Percentiles rank a stretch among this genome's conserved stretches.
Evolutionary conservation across 768 basidiomycete genomes (phyloP).

Genomic region (Rhodotorula taiwanensis): DNA sequence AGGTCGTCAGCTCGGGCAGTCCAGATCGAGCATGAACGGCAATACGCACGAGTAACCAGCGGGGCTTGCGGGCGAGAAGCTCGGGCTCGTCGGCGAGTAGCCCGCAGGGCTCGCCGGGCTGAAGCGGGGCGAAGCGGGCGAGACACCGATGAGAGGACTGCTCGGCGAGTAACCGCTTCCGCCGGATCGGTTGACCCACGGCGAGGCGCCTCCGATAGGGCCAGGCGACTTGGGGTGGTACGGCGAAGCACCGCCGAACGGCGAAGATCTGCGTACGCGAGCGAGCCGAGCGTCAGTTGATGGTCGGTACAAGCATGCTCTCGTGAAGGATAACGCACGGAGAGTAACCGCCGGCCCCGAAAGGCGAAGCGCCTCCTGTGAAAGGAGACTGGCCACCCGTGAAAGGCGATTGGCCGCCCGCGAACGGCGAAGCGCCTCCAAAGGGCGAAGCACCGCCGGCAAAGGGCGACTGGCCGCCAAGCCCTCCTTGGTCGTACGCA

Average conservation of each 20-base stretch:
- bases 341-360: constrained; percentile 33
- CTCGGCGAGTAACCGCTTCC: constrained; percentile 19
- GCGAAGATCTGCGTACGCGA: not conserved
- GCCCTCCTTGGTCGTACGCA: constrained; percentile 48
- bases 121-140: constrained; percentile 20
- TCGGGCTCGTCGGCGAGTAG: constrained; percentile 43
- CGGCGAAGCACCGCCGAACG: constrained; percentile 56
- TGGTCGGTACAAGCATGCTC: no score
- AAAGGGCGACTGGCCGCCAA: constrained; percentile 25
- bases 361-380: constrained; percentile 4
- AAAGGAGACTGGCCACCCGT: constrained; percentile 14
- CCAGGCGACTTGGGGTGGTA: constrained; percentile 92
- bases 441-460: constrained; percentile 30
- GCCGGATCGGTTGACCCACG: constrained; percentile 43
- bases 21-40: no score
- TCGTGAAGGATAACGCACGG: constrained; percentile 1
- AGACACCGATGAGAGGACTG: constrained; percentile 13
- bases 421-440: constrained; percentile 29
- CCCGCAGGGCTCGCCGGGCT: not conserved
- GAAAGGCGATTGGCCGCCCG: constrained; percentile 24
- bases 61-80: constrained; percentile 41
- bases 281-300: not conserved
- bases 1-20: no score
- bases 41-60: constrained; percentile 21
- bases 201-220: constrained; percentile 46